These are phyloP conservation scores for Arabis alpina DNA, from an alignment of 345 rosid genomes.

Conservation along the genomic window DNA sequence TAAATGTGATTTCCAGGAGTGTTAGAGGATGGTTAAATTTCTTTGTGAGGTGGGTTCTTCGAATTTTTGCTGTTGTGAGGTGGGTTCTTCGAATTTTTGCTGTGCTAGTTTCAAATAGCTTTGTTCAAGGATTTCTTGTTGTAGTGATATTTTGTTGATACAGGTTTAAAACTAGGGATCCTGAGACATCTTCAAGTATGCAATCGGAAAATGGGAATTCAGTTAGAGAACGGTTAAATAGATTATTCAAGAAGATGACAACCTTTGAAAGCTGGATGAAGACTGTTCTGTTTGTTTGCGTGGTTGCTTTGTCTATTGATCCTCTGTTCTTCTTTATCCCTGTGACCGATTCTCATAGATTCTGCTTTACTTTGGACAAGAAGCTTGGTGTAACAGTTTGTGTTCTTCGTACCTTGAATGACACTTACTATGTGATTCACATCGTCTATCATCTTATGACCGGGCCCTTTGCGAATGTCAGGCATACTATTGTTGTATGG, in stretches of 20 bases:
- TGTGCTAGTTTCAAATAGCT: too few relatives aligned
- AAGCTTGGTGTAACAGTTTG: slow-evolving; percentile 1
- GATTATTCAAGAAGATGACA: slow-evolving; percentile 41
- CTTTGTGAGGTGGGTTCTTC: not conserved
- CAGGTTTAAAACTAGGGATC: too few relatives aligned
- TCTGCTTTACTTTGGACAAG: slow-evolving; percentile 26
- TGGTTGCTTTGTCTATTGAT: slow-evolving; percentile 30
- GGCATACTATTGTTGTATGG: not conserved
- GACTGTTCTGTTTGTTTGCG: slow-evolving; percentile 1
- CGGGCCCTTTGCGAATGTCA: not conserved
- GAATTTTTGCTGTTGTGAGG: slow-evolving; percentile 1
- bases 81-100: not conserved
- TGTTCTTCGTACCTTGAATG: slow-evolving; percentile 27
- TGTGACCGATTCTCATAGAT: not conserved
- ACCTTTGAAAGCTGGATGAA: slow-evolving; percentile 31
- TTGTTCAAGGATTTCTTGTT: too few relatives aligned
- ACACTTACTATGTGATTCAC: slow-evolving; percentile 27
- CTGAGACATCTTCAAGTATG: too few relatives aligned
- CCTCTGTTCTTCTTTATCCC: slow-evolving; percentile 43
- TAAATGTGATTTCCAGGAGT: slow-evolving; percentile 22
- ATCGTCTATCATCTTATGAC: slow-evolving; percentile 12
- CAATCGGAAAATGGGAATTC: too few relatives aligned
- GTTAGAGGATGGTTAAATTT: too few relatives aligned
- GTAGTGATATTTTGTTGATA: too few relatives aligned
- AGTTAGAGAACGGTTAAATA: slow-evolving; percentile 33